Evolutionary conservation across 2,329 filamentous ascomycete species (phyloP).

Genomic region (Aschersonia sp.): DNA sequence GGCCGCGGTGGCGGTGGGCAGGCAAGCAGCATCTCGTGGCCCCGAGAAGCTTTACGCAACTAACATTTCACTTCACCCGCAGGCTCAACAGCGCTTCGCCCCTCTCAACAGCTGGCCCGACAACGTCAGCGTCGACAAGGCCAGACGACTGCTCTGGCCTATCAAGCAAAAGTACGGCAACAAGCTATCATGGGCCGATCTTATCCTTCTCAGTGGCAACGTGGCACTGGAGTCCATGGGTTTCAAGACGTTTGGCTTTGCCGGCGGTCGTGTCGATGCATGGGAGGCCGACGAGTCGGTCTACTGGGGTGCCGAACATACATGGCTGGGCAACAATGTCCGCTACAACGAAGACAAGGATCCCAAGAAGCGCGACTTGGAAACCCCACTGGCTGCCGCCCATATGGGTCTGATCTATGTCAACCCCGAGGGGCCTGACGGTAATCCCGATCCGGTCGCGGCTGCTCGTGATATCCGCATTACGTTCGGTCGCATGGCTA

Average conservation of each 20-base stretch:
- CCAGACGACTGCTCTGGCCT: conserved; percentile 63
- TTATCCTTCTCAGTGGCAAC: conserved; percentile 58
- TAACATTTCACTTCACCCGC: not conserved
- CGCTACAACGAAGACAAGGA: conserved; percentile 44
- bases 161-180: conserved; percentile 77
- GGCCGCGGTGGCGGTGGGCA: conserved; percentile 61
- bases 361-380: conserved; percentile 47
- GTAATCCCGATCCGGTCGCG: conserved; percentile 53
- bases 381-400: conserved; percentile 51
- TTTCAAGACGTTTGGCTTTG: conserved; percentile 59
- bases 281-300: conserved; percentile 64
- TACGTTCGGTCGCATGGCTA: conserved; percentile 68
- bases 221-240: conserved; percentile 68
- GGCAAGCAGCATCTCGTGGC: conserved; percentile 6
- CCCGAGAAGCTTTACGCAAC: not conserved
- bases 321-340: conserved; percentile 62
- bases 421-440: conserved; percentile 67
- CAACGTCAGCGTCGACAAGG: conserved; percentile 68
- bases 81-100: conserved; percentile 64
- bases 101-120: conserved; percentile 73
- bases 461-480: conserved; percentile 58
- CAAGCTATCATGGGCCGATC: conserved; percentile 71
- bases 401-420: conserved; percentile 69
- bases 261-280: conserved; percentile 55
- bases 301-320: conserved; percentile 65